A percentile compares a stretch with the other conserved stretches of the same genome.
phyloP scores from a whole-genome alignment of 345 rosid genomes.

The Hypericum androsaemum region DNA sequence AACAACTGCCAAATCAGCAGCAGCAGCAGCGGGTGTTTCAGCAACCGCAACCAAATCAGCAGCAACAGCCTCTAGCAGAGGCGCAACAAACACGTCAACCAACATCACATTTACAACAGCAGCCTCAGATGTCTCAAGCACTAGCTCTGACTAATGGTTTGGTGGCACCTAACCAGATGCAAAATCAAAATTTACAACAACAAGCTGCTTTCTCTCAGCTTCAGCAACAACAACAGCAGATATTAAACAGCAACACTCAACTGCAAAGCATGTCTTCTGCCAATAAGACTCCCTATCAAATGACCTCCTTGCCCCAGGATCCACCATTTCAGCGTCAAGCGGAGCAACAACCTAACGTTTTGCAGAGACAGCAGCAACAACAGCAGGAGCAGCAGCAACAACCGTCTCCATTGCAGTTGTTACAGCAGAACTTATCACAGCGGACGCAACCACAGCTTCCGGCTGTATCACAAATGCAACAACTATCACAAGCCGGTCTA shows the following conservation, averaged over 20 bases:
- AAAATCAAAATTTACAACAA: constrained; percentile 39
- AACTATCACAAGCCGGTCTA: constrained; percentile 49
- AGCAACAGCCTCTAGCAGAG: constrained; percentile 22
- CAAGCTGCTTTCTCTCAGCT: constrained; percentile 38
- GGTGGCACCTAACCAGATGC: constrained; percentile 36
- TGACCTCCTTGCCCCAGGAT: constrained; percentile 57
- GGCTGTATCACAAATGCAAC: constrained; percentile 31
- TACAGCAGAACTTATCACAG: constrained; percentile 48
- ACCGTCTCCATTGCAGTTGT: constrained; percentile 42
- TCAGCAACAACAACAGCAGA: constrained; percentile 49
- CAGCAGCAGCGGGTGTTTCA: constrained; percentile 7
- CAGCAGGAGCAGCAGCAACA: constrained; percentile 43
- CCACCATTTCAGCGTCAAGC: constrained; percentile 44
- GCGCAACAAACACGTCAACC: constrained; percentile 8
- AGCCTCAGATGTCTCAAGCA: constrained; percentile 35
- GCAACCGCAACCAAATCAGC: constrained; percentile 16
- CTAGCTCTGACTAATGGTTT: constrained; percentile 37
- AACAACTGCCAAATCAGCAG: neutral
- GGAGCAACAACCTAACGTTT: constrained; percentile 17
- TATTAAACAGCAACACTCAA: constrained; percentile 35
- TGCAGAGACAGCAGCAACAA: no score
- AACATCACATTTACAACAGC: constrained; percentile 10
- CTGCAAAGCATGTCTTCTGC: constrained; percentile 28
- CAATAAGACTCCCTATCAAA: constrained; percentile 41
- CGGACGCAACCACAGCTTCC: constrained; percentile 41